Evolutionary conservation across 805 yeast species (phyloP), one percentile per base, ranked within the genome.

Genomic region (Wickerhamiella brachini): DNA sequence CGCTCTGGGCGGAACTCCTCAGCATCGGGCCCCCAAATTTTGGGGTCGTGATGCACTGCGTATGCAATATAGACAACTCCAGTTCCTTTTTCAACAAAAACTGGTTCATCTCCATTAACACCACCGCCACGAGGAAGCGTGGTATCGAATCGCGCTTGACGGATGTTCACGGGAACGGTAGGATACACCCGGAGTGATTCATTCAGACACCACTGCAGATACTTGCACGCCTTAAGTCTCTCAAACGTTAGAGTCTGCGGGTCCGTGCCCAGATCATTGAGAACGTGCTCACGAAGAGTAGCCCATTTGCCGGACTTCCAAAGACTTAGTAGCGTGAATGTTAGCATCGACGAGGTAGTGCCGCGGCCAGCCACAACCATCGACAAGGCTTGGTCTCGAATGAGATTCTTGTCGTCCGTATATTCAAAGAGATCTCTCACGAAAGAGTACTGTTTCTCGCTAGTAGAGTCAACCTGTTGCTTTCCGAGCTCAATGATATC

Each of bases 71-170:
- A 71, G 22, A 57, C 59, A 13, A 70, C 67, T 10, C 56, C 57
- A 6, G 62, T 59, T n/a, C 74, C 75, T 58, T 70, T 70, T 43
- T 60, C 61, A n/a, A 71, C 59, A 51, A 66, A 61, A 2, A 69
- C 51, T 12, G 73, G 72, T 17, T 53, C 20, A 13, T 21, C 47
- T 22, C 60, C 61, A 51, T 71, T 70, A 31, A 56, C 53, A 6
- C 71, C 75, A 24, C 75, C 76, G 21, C 76, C 76, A 44, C 63
- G 60, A 21, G 77, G 77, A 51, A 72, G 62, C 2, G 71, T 65
- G 12, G 75, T 71, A 53, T 69, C 65, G 51, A 58, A 66, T 18
- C 62, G 59, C 3, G 75, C 68, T 31, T 62, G 59, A 53, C 77
- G 64, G 56, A 67, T 62, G 54, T 72, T 72, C 49, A 57, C 60